Base-by-base conservation (phyloP, 148 eudicot species). In the Rhododendron mucronatum region DNA sequence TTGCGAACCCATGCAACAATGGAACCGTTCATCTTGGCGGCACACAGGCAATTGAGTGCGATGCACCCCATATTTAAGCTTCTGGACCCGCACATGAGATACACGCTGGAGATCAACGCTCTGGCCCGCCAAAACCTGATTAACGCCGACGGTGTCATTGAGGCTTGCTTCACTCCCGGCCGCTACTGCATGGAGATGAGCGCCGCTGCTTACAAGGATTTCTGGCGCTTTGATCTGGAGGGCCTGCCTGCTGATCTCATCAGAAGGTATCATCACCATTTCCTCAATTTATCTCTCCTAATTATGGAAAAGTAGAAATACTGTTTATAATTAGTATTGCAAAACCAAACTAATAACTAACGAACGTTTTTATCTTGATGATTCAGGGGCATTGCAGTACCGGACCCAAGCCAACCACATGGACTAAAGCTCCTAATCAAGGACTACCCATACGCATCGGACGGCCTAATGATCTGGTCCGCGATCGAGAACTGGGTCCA, bases 21-120 rank as follows among this genome's bases (percentile, higher is more conserved):
- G 85, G 99, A 96, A 80, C 99, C 99, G 11, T 96, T 96, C 84
- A 94, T 95, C 67, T 78, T 96, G 86, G 90, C 99, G 15, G 99
- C 98, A 0, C 99, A 96, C 81, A 92, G 99, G 91, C 98, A 93
- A 76, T 57, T 96, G 89, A 96, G 99, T 37, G 91, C 85, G 21
- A 93, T 96, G 98, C 99, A 96, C 81, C 99, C 99, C 0, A 96
- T 96, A 69, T 96, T 88, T 88, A 96, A 96, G 91, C 94, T 96
- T 57, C 33, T 96, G 89, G 98, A 96, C 87, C 99, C 99, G 13
- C 99, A 96, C 93, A 96, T 95, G 99, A 92, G 99, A 87, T 95
- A 95, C 87, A 95, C 96, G 14, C 83, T 96, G 41, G 94, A 94
- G 85, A 92, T 95, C 78, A 96, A 96, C 77, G 94, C 92, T 23